Base-by-base conservation (phyloP, 2,329 filamentous ascomycete species). In the Penicillium fuscoglaucum region DNA sequence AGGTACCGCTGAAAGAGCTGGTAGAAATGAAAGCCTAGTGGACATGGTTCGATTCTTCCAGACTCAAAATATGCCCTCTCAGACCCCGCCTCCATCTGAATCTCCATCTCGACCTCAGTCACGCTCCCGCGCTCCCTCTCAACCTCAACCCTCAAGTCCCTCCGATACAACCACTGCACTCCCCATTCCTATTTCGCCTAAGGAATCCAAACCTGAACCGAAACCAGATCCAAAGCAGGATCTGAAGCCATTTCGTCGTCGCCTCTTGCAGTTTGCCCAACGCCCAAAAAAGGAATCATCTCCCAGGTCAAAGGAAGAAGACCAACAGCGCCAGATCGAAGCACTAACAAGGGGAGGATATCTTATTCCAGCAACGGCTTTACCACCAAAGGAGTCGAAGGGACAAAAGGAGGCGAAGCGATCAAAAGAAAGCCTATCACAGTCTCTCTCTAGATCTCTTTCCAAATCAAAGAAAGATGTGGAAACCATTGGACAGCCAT, bases 31-130 rank as follows among this genome's bases (percentile, higher is more conserved):
- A 43, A 70, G 68, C 52, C 59, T 75, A 28, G 64, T 69, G 31
- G 74, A 76, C 45, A 66, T 76, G 13, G 68, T 76, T 43, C 70
- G 66, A 41, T 74, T 75, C 60, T 73, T 76, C 40, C 73, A 75
- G 52, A 62, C 67, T 6, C 69, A 70, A 48, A 67, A 68, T 51
- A 55, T 55, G 19, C 58, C 70, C 6, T 54, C 64, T 15, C 28
- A 35, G 12, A 15, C 24, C 44, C 54, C 37, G 48, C 55, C 54
- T 48, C 52, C 51, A 53, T 45, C 60, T 28, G 55, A 54, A 12
- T 52, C 63, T 50, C 51, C 58, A 24, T 57, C 61, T 24, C 60
- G 60, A 21, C 51, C 62, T 17, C 29, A 40, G 4, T 9, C 24
- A 24, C 41, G 41, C 40, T 53, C 51, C 37, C 51, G 51, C n/a